Evolutionary conservation across 2,329 filamentous ascomycete genomes (phyloP), one percentile per base, ranked within the genome.

Genomic region (Pezicula radicicola): DNA sequence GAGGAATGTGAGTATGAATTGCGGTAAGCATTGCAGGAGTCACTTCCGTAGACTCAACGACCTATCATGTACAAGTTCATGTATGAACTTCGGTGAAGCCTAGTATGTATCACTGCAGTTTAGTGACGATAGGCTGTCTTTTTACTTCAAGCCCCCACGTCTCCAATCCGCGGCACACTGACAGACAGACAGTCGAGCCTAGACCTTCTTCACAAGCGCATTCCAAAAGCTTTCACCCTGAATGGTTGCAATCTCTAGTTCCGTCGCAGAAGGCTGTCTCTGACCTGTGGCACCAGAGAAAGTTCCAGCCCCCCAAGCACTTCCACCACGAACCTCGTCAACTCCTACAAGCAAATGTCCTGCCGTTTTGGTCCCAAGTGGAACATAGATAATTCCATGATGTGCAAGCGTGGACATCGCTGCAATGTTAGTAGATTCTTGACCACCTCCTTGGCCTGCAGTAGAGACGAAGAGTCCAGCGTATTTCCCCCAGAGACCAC

Each of bases 321-420:
- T 84, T 55, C 94, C 94, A 66, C 94, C 94, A 69, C 89, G 89
- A 57, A 94, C 79, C 78, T 97, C 91, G 27, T 67, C 68, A 36
- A 96, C 71, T 73, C 92, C 86, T 59, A 85, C 69, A 59, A 96
- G 73, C 58, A 84, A 73, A 54, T 68, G 68, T 68, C 96, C 97
- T 46, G 84, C 75, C 64, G 86, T 89, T 74, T 89, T 87, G 79
- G 96, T 97, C 50, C 94, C 94, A 49, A 97, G 80, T 46, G 94
- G 94, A n/a, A 97, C 91, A 71, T 88, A 97, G 78, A 94, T 87
- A 75, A 97, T 88, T 66, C 94, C 94, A 78, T 97, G 94, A 77
- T 97, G 94, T 55, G 86, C 72, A 50, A 97, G 78, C 16, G 93
- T 97, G 66, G 86, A 91, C 83, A 97, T 84, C 68, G 87, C 76